Conservation (phyloP, 352 stramenopile genomes). For the Globisporangium cederbergense region DNA sequence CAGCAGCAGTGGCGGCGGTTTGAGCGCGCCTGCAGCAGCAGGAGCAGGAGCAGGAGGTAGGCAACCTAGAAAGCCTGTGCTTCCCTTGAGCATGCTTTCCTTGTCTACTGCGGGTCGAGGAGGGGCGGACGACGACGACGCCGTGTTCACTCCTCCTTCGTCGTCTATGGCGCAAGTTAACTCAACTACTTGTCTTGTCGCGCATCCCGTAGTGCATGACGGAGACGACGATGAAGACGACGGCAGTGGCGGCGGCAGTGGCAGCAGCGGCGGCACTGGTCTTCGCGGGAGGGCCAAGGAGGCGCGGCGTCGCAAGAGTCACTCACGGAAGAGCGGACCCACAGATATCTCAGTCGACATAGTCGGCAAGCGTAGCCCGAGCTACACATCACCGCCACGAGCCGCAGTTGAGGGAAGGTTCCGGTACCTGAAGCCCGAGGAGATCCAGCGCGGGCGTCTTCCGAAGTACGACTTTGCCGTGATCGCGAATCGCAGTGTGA, state of each 20-base stretch:
- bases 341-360: slow-evolving; percentile 9
- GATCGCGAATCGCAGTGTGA: slow-evolving; percentile 70
- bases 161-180: slow-evolving; percentile 32
- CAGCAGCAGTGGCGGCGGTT: neutral
- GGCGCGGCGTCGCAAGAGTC: slow-evolving; percentile 15
- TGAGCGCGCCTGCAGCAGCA: neutral
- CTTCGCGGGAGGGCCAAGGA: neutral
- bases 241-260: slow-evolving; percentile 22
- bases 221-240: slow-evolving; percentile 27
- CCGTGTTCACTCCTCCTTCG: slow-evolving; percentile 15
- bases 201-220: slow-evolving; percentile 29
- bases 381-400: slow-evolving; percentile 28
- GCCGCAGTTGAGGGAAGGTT: slow-evolving; percentile 42
- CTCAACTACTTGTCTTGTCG: slow-evolving; percentile 60
- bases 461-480: slow-evolving; percentile 79
- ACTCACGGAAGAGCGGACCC: slow-evolving; percentile 16
- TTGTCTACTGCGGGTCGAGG: neutral
- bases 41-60: slow-evolving; percentile 15
- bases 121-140: slow-evolving; percentile 15
- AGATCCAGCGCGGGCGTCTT: slow-evolving; percentile 58
- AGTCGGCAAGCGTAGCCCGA: slow-evolving; percentile 6
- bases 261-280: slow-evolving; percentile 8
- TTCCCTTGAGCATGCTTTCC: slow-evolving; percentile 5
- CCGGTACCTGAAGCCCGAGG: slow-evolving; percentile 77
- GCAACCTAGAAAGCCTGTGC: slow-evolving; percentile 1